A percentile compares a stretch with the other conserved stretches of the same genome.
These are phyloP conservation scores for Rhodosporidiobolus odoratus DNA, from an alignment of 768 basidiomycete genomes.

Conservation along the genomic window DNA sequence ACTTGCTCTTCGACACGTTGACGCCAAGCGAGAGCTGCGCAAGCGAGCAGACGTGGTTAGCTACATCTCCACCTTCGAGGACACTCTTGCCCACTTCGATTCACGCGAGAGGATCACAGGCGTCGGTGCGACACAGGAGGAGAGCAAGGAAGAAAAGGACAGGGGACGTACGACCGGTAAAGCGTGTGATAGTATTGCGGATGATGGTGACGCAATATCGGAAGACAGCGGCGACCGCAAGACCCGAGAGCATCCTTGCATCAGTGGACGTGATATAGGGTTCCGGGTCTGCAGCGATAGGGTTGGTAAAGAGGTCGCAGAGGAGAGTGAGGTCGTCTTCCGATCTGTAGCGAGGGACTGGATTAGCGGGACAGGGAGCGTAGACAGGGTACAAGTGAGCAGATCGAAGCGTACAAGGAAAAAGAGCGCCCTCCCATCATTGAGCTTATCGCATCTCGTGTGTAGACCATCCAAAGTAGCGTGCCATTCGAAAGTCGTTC, in stretches of 20 bases:
- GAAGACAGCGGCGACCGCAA: slow-evolving; percentile 30
- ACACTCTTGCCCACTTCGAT: no score
- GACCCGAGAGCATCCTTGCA: slow-evolving; percentile 19
- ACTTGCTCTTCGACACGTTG: not conserved
- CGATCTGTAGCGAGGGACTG: not conserved
- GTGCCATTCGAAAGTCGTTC: slow-evolving; percentile 24
- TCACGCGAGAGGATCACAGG: no score
- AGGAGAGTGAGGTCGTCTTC: slow-evolving; percentile 26
- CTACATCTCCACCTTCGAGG: no score
- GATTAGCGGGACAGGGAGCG: not conserved
- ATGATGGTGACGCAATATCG: slow-evolving; percentile 8
- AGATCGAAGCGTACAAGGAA: slow-evolving; percentile 9
- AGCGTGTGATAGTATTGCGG: not conserved
- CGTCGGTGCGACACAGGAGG: no score
- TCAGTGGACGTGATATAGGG: slow-evolving; percentile 18
- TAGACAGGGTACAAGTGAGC: not conserved
- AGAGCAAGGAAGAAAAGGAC: not conserved
- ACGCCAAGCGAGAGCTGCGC: slow-evolving; percentile 20
- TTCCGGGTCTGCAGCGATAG: slow-evolving; percentile 9
- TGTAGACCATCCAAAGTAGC: slow-evolving; percentile 29
- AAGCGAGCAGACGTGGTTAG: not conserved
- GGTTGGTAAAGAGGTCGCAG: slow-evolving; percentile 24
- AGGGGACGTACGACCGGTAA: slow-evolving; percentile 9
- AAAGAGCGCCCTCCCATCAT: slow-evolving; percentile 1
- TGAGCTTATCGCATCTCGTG: slow-evolving; percentile 15